Base-by-base conservation (phyloP, 306 rosid genomes). In the Pterocarpus macrocarpus region DNA sequence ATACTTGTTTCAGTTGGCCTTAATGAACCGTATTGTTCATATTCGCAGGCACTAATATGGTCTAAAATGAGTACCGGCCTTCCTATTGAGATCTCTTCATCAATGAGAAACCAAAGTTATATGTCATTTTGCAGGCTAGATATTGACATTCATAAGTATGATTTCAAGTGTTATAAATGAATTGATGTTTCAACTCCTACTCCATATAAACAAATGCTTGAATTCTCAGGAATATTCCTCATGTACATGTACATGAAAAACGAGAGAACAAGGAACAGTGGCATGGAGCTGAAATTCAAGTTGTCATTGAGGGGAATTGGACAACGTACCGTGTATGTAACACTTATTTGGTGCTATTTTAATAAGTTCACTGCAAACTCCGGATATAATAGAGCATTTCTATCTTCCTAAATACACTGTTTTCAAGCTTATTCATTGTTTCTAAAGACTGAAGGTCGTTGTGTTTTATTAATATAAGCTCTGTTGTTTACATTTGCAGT, bases 51-150 rank as follows among this genome's bases (percentile, higher is more conserved):
- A 73, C 83, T 95, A 81, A 95, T 95, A 82, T 95, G 99, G 99
- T 95, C 99, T 64, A 95, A 95, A 87, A 95, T 95, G 99, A 95
- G 99, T 83, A 93, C 99, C 0, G 97, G 99, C 70, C 99, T 95
- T 83, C 99, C 97, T 43, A 93, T 95, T 84, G 97, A 93, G 86
- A 91, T 95, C 69, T 84, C 86, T 50, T 95, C 99, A 64, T 87
- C 99, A 75, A 93, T 95, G 99, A 87, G 67, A 83, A 90, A 87
- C 71, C 99, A 91, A 88, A 89, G 50, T 84, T 91, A 88, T 78
- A 79, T 33, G 77, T 77, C 97, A 71, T 95, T 93, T 86, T 95
- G 95, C 91, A 85, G 95, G 90, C 93, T 95, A 84, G 99, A 93
- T 85, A 95, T 93, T 61, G 98, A 95, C 90, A 95, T 95, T 86